These are phyloP conservation scores for Cyclotella kingstonii DNA, from an alignment of 108 stramenopile genomes.

Conservation along the genomic window DNA sequence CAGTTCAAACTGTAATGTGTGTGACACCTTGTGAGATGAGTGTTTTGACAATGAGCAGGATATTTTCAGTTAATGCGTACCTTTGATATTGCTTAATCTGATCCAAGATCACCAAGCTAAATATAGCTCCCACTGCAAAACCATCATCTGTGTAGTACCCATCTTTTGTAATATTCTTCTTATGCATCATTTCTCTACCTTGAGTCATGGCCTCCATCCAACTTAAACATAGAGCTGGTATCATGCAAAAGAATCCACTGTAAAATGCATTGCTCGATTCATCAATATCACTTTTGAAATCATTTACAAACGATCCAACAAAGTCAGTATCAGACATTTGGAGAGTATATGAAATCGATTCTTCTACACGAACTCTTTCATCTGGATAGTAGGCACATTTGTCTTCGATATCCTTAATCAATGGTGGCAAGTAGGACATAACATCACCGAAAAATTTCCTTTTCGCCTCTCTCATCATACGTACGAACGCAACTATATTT, in stretches of 20 bases:
- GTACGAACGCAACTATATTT: conserved; percentile 59
- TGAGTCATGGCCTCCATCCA: conserved; percentile 49
- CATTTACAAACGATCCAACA: conserved; percentile 49
- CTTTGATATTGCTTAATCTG: conserved; percentile 44
- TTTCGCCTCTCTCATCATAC: conserved; percentile 28
- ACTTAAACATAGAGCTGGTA: conserved; percentile 57
- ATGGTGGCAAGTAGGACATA: conserved; percentile 25
- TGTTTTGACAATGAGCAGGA: neutral
- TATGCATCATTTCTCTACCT: conserved; percentile 67
- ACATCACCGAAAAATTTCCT: conserved; percentile 21
- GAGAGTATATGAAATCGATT: conserved; percentile 6
- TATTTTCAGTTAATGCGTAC: conserved; percentile 3
- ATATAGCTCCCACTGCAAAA: conserved; percentile 67
- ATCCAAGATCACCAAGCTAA: conserved; percentile 44
- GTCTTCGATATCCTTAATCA: neutral
- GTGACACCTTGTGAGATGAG: neutral
- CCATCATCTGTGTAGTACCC: conserved; percentile 79
- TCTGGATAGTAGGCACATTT: no score
- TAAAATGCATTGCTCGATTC: conserved; percentile 42
- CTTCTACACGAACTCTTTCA: conserved; percentile 4
- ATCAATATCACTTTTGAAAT: conserved; percentile 42
- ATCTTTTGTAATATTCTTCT: conserved; percentile 47
- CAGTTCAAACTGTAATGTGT: conserved; percentile 44
- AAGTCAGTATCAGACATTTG: conserved; percentile 32
- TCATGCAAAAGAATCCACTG: conserved; percentile 43